Evolutionary conservation across 371 early-diverging fungal species (phyloP), one percentile per base, ranked within the genome.

Genomic region (Mucor plumbeus): DNA sequence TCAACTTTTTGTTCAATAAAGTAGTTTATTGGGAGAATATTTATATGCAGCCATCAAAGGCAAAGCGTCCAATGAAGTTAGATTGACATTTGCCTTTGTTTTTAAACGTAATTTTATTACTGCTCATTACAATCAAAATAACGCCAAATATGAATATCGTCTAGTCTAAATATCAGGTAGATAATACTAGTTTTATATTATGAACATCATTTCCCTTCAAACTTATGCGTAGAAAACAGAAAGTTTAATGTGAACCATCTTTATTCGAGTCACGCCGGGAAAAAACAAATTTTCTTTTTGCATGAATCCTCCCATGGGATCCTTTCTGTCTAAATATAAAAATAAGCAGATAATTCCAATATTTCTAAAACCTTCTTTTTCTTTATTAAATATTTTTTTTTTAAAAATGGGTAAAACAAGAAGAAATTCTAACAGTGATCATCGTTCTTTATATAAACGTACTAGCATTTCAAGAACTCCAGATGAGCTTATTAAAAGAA

Each of bases 401-500:
- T 31, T 17, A 60, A 53, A 41, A 38, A 68, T 69, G 73, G 60
- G 47, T 59, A 69, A 59, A 62, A 31, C 41, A 48, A 61, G 66
- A 68, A 72, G 56, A 64, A 61, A 48, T 53, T 68, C 72, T 13
- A 44, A 40, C 47, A 21, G 44, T 55, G 68, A 72, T n/a, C 68
- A 67, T 9, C 72, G 68, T 38, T 19, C 62, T 7, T 43, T 73
- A 10, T 84, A 81, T 56, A 84, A 84, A 58, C 69, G 84, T 38
- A 84, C 72, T 11, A 80, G 82, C 63, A 78, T 84, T 53, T 78
- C 80, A 17, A 56, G 69, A 61, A 73, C 70, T 1, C 73, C 73
- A 19, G 82, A 80, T 34, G 80, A 84, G 44, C 55, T 73, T 1
- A 67, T 73, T 33, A 69, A 72, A 53, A 68, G 80, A 53, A 74